Conservation (phyloP, 2,329 filamentous ascomycete genomes). For the Thelonectria blattea region DNA sequence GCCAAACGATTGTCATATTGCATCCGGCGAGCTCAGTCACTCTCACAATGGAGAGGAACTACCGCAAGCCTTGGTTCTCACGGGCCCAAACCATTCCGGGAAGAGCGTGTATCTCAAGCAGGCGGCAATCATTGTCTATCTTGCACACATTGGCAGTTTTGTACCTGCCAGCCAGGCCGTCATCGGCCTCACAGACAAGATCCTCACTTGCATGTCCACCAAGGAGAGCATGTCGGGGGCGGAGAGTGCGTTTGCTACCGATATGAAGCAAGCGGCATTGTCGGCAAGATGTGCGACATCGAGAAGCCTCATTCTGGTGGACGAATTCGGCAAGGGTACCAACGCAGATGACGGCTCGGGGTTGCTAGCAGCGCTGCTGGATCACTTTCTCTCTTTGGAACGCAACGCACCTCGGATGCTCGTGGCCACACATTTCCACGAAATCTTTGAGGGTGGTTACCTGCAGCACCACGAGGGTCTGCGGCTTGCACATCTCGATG, state of each 20-base stretch:
- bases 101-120: constrained; percentile 98
- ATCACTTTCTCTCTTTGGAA: constrained; percentile 59
- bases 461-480: constrained; percentile 59
- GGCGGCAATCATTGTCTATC: constrained; percentile 85
- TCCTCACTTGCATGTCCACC: constrained; percentile 84
- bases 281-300: constrained; percentile 76
- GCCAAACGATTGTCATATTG: constrained; percentile 77
- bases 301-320: constrained; percentile 83
- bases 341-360: constrained; percentile 64
- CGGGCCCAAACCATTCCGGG: constrained; percentile 94
- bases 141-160: constrained; percentile 92
- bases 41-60: constrained; percentile 6
- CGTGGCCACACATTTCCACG: constrained; percentile 69
- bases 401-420: constrained; percentile 61
- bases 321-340: constrained; percentile 83
- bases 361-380: constrained; percentile 62
- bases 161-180: constrained; percentile 79
- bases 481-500: constrained; percentile 73
- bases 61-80: constrained; percentile 75
- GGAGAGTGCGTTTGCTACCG: constrained; percentile 73
- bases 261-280: constrained; percentile 85
- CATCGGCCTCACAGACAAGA: constrained; percentile 90
- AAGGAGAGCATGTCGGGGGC: constrained; percentile 65
- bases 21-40: constrained; percentile 59
- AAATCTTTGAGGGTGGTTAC: constrained; percentile 72